A percentile compares a stretch with the other conserved stretches of the same genome.
These are phyloP conservation scores for Sisymbrium altissimum DNA, from an alignment of 345 rosid genomes.

Conservation along the genomic window DNA sequence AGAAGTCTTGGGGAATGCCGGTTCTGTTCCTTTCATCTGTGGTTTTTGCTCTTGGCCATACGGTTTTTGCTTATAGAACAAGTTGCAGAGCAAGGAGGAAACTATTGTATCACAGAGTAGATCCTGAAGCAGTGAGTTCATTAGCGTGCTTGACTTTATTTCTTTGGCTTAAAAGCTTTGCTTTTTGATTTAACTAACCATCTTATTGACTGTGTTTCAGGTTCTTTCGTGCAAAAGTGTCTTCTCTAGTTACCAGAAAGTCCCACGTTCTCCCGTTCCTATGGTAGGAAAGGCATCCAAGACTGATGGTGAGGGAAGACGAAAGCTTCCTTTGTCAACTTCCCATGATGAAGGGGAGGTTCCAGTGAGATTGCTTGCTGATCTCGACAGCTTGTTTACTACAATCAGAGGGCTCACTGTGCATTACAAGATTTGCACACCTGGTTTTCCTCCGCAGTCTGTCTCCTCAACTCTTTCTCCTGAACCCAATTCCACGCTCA, in stretches of 20 bases:
- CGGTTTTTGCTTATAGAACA: slow-evolving; percentile 86
- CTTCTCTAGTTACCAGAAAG: slow-evolving; percentile 80
- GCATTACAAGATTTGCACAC: slow-evolving; percentile 80
- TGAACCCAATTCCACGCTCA: slow-evolving; percentile 40
- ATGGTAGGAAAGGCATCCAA: slow-evolving; percentile 58
- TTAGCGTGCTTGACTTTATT: background rate
- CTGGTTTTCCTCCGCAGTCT: slow-evolving; percentile 53
- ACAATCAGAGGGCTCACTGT: slow-evolving; percentile 60
- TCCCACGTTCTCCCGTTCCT: slow-evolving; percentile 92
- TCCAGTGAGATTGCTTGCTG: slow-evolving; percentile 72
- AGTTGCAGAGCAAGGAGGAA: slow-evolving; percentile 89
- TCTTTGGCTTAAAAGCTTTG: background rate
- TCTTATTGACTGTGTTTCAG: slow-evolving; percentile 34
- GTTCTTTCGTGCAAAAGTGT: slow-evolving; percentile 82
- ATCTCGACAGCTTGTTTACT: slow-evolving; percentile 72
- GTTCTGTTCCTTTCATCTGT: slow-evolving; percentile 89
- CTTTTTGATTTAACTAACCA: background rate
- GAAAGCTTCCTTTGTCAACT: slow-evolving; percentile 47
- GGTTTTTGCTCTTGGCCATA: slow-evolving; percentile 92
- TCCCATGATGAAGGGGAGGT: slow-evolving; percentile 60
- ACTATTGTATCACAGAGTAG: slow-evolving; percentile 80
- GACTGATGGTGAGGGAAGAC: slow-evolving; percentile 63
- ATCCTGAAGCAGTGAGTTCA: slow-evolving; percentile 80
- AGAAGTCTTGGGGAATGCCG: slow-evolving; percentile 99
- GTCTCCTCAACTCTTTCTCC: slow-evolving; percentile 42